phyloP scores from a whole-genome alignment of 495 filamentous ascomycete species.

The Daldinia bambusicola region DNA sequence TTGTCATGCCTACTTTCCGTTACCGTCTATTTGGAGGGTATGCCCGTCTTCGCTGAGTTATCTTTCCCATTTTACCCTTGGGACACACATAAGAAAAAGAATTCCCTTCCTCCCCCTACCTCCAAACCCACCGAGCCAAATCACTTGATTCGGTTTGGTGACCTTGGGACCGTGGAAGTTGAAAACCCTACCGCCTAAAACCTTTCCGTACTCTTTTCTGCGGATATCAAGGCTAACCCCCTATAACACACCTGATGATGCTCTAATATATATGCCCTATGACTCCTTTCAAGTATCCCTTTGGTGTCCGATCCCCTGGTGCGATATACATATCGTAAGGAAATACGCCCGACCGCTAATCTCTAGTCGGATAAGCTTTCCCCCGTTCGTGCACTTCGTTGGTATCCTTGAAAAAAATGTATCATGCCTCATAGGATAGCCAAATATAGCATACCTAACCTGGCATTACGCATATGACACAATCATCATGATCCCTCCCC shows the following conservation, averaged over 20 bases:
- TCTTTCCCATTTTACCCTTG: conserved; percentile 28
- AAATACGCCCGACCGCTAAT: conserved; percentile 27
- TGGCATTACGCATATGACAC: conserved; percentile 19
- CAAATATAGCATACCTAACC: conserved; percentile 29
- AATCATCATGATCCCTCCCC: conserved; percentile 18
- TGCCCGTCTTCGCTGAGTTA: conserved; percentile 32
- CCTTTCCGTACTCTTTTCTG: conserved; percentile 31
- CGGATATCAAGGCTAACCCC: conserved; percentile 33
- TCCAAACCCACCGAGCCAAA: conserved; percentile 8
- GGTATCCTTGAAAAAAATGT: conserved; percentile 27
- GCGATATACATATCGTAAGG: conserved; percentile 33
- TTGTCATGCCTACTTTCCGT: conserved; percentile 35
- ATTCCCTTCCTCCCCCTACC: conserved; percentile 4
- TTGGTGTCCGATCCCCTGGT: conserved; percentile 15
- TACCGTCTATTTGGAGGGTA: conserved; percentile 40
- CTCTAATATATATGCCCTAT: conserved; percentile 43
- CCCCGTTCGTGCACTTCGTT: conserved; percentile 19
- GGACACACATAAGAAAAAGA: conserved; percentile 39
- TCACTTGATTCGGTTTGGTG: conserved; percentile 31
- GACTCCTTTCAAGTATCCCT: conserved; percentile 32
- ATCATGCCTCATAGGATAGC: conserved; percentile 26
- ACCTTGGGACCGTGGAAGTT: conserved; percentile 17
- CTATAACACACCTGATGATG: conserved; percentile 33
- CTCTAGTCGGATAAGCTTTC: conserved; percentile 16
- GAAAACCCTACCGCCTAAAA: conserved; percentile 1